Conservation (phyloP, 345 rosid species). For the Corchorus capsularis region DNA sequence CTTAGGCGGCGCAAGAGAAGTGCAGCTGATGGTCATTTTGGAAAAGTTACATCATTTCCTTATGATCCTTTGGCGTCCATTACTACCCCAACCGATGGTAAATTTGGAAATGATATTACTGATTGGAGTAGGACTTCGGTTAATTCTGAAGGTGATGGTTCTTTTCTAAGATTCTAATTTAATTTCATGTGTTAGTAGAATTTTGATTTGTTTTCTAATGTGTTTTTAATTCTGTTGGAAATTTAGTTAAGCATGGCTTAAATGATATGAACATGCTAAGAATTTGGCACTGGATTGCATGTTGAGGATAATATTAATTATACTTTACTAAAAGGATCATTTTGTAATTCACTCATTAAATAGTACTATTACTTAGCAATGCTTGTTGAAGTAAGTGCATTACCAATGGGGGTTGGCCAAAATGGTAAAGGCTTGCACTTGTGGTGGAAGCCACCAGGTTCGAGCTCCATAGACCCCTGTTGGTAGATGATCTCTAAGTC, state of each 20-base stretch:
- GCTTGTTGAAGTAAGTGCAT: not conserved
- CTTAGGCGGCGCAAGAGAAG: slow-evolving; percentile 44
- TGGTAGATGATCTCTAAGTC: too few species aligned
- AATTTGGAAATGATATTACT: slow-evolving; percentile 25
- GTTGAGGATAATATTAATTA: too few species aligned
- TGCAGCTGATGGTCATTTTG: slow-evolving; percentile 18
- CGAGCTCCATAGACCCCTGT: too few species aligned
- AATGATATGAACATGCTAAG: not conserved
- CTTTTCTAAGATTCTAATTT: slow-evolving; percentile 10
- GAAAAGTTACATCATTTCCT: slow-evolving; percentile 34
- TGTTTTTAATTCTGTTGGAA: not conserved
- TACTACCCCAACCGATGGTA: slow-evolving; percentile 20
- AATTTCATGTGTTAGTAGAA: slow-evolving; percentile 5
- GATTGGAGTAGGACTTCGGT: slow-evolving; percentile 25
- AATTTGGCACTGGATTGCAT: too few species aligned
- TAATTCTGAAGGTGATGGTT: slow-evolving; percentile 27
- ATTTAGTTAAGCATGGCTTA: not conserved
- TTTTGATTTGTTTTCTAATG: not conserved
- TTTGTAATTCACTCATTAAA: not conserved
- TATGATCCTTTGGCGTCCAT: slow-evolving; percentile 36
- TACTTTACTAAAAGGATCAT: too few species aligned
- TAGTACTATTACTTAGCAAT: not conserved
- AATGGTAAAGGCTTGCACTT: too few species aligned
- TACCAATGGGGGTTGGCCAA: too few species aligned
- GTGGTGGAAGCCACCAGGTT: too few species aligned